Base-by-base conservation (phyloP, 345 rosid species). In the Orychophragmus violaceus region DNA sequence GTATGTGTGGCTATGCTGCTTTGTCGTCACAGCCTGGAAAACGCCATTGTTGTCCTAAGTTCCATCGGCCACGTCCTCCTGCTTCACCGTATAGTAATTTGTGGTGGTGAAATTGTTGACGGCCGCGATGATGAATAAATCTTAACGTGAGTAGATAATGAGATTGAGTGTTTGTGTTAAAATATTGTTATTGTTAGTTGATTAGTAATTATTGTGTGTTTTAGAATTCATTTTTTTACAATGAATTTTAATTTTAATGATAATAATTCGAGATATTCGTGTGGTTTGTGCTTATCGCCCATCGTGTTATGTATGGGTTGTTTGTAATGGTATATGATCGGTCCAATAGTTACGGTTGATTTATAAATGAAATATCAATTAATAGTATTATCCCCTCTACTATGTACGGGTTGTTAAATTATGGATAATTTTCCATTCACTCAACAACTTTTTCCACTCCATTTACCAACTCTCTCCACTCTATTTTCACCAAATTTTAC, bases 1-100 rank as follows among this genome's bases (percentile, higher is more conserved):
- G 77, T 53, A 25, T 74, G 77, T 74, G 77, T 61, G 77, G 73
- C 16, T 74, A 74, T 61, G 77, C 77, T 19, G 63, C 63, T 42
- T 64, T 59, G 1, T 60, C 77, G 24, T 50, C 61, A 22, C 61
- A 22, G 21, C 71, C 71, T 29, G 17, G 61, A 39, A 65, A 49
- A 58, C 66, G 55, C 30, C 51, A 3, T 19, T 64, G 58, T 25
- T 59, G 9, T 56, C 70, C 18, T 57, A 55, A 64, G 51, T 28
- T 5, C 45, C 68, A 16, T 42, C 14, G 21, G 23, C 71, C 60
- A 39, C 48, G 13, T 2, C 17, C 66, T 29, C 76, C 66, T 59
- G 35, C 76, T 28, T 71, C 65, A 19, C 52, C 65, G 8, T 39
- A 71, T 50, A 71, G 35, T 64, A 18, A 48, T n/a, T 3, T 9